These are phyloP conservation scores for Plasmodium sp. DNA, from an alignment of 169 alveolate genomes.

Conservation along the genomic window DNA sequence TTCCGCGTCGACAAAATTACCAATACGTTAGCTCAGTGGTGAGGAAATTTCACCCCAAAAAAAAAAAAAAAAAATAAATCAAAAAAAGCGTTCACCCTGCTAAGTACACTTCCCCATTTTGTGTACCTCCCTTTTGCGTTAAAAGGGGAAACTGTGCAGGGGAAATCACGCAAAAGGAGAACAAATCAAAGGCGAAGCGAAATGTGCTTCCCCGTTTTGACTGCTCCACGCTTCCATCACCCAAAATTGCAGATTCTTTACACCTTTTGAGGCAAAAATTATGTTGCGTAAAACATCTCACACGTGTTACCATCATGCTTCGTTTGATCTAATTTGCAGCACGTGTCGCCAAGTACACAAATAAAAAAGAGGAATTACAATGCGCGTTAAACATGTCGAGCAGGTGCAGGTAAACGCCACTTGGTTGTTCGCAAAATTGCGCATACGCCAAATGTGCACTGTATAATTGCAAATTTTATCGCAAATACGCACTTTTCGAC, in stretches of 20 bases:
- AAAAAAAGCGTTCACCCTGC: not conserved
- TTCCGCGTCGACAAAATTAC: not conserved
- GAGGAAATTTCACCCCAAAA: not conserved
- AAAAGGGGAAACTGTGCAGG: not conserved
- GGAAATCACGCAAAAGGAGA: not conserved
- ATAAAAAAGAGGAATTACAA: not conserved
- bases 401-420: not conserved
- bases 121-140: not conserved
- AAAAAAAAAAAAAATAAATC: not conserved
- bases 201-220: not conserved
- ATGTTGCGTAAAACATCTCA: not conserved
- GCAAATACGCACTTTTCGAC: not conserved
- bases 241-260: not conserved
- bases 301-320: not conserved
- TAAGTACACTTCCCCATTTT: not conserved
- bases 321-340: not conserved
- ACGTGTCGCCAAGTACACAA: not conserved
- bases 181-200: not conserved
- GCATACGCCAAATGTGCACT: not conserved
- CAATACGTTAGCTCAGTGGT: not conserved
- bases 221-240: not conserved
- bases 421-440: not conserved
- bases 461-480: not conserved
- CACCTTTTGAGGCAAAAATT: not conserved
- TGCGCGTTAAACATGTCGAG: not conserved